phyloP scores from a whole-genome alignment of 1,139 yeast genomes.

The Saccharomyces pastorianus region DNA sequence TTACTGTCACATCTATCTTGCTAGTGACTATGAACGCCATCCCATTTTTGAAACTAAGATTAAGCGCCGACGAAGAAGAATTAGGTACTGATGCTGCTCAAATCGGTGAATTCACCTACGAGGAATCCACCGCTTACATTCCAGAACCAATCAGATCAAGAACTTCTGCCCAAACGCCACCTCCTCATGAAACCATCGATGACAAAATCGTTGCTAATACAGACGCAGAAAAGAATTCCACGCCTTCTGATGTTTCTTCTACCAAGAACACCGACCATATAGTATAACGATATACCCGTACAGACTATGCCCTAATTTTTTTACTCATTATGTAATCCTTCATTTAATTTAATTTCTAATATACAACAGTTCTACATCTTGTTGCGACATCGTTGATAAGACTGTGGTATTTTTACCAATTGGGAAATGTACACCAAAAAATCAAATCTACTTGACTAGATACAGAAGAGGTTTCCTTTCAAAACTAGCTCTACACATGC shows the following conservation, averaged over 20 bases:
- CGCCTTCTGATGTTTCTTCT: background rate
- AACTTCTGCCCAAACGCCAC: constrained; percentile 29
- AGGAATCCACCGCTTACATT: constrained; percentile 56
- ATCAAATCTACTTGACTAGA: too few species aligned
- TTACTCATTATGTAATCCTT: background rate
- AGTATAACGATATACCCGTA: background rate
- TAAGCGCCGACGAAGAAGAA: constrained; percentile 83
- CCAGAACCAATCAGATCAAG: constrained; percentile 67
- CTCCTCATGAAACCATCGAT: constrained; percentile 27
- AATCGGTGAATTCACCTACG: constrained; percentile 78
- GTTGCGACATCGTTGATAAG: too few species aligned
- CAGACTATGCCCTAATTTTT: background rate
- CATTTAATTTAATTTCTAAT: background rate
- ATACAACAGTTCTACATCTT: background rate
- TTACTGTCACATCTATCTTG: constrained; percentile 63
- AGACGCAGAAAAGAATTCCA: background rate
- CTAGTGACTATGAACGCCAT: constrained; percentile 66
- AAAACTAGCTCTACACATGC: too few species aligned
- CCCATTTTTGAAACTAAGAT: constrained; percentile 76
- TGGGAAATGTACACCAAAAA: too few species aligned
- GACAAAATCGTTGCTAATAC: constrained; percentile 23
- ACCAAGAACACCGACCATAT: constrained; percentile 1
- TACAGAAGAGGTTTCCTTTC: too few species aligned
- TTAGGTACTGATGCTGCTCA: constrained; percentile 83
- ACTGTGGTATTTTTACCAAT: too few species aligned